These are phyloP conservation scores for Pseudevernia furfuracea DNA, from an alignment of 495 filamentous ascomycete genomes.

Conservation along the genomic window DNA sequence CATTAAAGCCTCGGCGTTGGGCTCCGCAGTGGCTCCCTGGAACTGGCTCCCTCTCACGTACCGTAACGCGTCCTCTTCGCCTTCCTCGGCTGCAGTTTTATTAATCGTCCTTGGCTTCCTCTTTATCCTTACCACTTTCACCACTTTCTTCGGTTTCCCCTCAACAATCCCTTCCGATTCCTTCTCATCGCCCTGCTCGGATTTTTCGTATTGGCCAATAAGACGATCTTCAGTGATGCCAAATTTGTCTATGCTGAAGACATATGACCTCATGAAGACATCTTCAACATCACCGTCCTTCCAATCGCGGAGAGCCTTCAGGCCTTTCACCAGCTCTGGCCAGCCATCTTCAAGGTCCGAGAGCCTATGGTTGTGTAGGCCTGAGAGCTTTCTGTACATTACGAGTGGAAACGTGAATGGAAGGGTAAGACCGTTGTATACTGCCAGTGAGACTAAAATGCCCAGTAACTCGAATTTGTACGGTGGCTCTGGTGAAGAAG, in stretches of 20 bases:
- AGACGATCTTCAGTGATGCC: constrained; percentile 46
- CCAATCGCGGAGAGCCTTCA: constrained; percentile 67
- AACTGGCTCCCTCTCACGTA: neutral
- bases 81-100: constrained; percentile 12
- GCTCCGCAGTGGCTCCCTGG: neutral
- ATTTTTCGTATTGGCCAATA: constrained; percentile 41
- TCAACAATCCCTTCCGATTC: neutral
- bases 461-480: constrained; percentile 91
- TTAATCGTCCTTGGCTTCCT: neutral
- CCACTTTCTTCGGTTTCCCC: neutral
- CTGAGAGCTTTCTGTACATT: constrained; percentile 75
- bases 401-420: constrained; percentile 79
- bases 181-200: neutral
- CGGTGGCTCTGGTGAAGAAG: constrained; percentile 66
- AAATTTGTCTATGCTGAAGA: constrained; percentile 69
- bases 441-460: constrained; percentile 76
- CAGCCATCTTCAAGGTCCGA: constrained; percentile 81
- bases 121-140: neutral
- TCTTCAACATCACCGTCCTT: constrained; percentile 72
- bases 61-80: constrained; percentile 17
- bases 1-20: neutral
- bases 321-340: constrained; percentile 66
- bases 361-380: constrained; percentile 52
- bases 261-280: constrained; percentile 71
- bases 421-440: constrained; percentile 88